phyloP scores from a whole-genome alignment of 208 protist genomes.

The Acanthamoeba quina region DNA sequence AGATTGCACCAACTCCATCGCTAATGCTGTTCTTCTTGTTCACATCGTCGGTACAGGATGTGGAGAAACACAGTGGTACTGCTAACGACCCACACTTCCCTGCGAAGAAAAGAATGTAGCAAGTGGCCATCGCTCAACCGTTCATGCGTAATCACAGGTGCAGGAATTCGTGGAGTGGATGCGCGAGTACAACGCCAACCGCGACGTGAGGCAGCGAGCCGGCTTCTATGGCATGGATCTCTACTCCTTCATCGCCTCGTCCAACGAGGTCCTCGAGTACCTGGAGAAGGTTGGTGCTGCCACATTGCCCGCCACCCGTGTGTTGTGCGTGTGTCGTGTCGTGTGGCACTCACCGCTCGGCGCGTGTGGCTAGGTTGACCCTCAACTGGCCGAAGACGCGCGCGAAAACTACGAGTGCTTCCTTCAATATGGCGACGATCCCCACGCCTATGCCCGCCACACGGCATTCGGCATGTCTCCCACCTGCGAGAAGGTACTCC shows the following conservation, averaged over 20 bases:
- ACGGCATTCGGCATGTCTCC: constrained; percentile 41
- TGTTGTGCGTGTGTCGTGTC: too few species aligned
- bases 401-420: constrained; percentile 58
- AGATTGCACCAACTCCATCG: too few species aligned
- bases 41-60: not conserved
- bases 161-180: constrained; percentile 76
- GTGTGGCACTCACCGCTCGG: not conserved
- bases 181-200: constrained; percentile 42
- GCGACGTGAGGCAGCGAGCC: not conserved
- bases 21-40: not conserved
- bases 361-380: not conserved
- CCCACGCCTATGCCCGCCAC: constrained; percentile 52
- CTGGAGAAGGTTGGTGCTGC: constrained; percentile 47
- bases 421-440: constrained; percentile 48
- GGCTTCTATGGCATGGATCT: constrained; percentile 79
- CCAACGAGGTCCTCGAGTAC: constrained; percentile 72
- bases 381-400: not conserved
- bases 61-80: constrained; percentile 63
- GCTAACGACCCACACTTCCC: too few species aligned
- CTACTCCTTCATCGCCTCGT: constrained; percentile 67
- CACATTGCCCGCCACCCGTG: too few species aligned
- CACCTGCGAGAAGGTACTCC: constrained; percentile 46
- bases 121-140: not conserved
- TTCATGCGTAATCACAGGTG: not conserved
- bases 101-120: too few species aligned